Evolutionary conservation across 345 rosid species (phyloP), one percentile per base, ranked within the genome.

Genomic region (Cardiospermum halicacabum): DNA sequence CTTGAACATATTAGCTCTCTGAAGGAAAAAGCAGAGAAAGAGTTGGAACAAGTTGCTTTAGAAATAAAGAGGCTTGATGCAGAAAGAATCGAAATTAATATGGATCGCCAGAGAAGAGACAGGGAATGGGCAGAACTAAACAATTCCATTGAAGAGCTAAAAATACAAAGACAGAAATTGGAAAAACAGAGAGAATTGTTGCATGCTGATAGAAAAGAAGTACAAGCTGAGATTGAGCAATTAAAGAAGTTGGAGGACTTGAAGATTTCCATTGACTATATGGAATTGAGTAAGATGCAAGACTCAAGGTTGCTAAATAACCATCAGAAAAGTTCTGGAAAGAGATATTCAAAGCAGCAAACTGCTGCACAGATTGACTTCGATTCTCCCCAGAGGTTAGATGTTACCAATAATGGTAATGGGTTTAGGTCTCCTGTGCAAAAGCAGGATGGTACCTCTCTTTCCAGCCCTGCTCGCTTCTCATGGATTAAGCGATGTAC

Each of bases 71-170:
- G 80, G 78, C 91, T 94, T 76, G 93, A 91, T 74, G 74, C 74
- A 28, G 96, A 86, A 77, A 85, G 96, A 65, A 65, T 73, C 68
- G 96, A 89, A 79, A 82, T 94, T 64, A 85, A 84, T 64, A 47
- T 81, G 72, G 96, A 94, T 45, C 91, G 91, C 18, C 93, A 91
- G 75, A 79, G 75, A 75, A 87, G 96, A 65, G 91, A 87, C 57
- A 81, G 59, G 30, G 99, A 94, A 67, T 89, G 96, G 97, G 81
- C 75, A 4, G 91, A 83, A 71, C 75, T 94, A 60, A 87, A 77
- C 67, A 77, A 77, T 58, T 87, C 89, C 8, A 72, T 94, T 55
- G 96, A 89, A 72, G 99, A 89, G 74, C 88, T 94, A 50, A 84
- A 77, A 76, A 66, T 74, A 61, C 99, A 89, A 69, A 78, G 93